Evolutionary conservation across 2,329 filamentous ascomycete genomes (phyloP), one percentile per base, ranked within the genome.

Genomic region (Orbilia oligospora): DNA sequence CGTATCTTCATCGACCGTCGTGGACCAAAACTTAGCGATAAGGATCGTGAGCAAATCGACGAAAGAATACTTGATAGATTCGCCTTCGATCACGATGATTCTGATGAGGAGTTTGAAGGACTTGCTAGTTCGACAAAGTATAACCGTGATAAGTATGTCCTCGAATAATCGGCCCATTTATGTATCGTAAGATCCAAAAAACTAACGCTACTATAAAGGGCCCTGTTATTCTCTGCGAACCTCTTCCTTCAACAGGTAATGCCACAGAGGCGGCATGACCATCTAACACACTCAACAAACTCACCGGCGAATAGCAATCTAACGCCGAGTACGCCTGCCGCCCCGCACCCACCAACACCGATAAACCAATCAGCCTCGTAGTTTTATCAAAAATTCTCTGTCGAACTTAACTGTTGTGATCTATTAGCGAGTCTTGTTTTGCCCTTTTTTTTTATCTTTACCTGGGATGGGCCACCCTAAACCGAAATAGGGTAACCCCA

Each of bases 241-340:
- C 46, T 79, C 27, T 79, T 79, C 48, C 55, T 79, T 20, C 68
- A 72, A 38, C 75, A 79, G 44, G 75, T 79, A 22, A 72, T 79
- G 70, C 75, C 75, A 10, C 55, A 68, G 56, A 14, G 65, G 61
- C 68, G 69, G 48, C 68, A 79, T 38, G 75, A 68, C 16, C 67
- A 64, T 41, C 36, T 77, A n/a, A 38, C 67, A 51, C 73, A 71
- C 18, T 44, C 67, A 27, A 46, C 51, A 30, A 66, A 63, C 16
- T 77, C 73, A 12, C 73, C 73, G 10, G 73, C 73, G 24, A 71
- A 66, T 14, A 27, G 63, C 20, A 56, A 72, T 53, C 46, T 65
- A 48, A 79, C 68, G 20, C 68, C 75, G 9, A 69, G 33, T 22
- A 79, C 70, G 38, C 68, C 68, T 12, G 67, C 56, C 5, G 55